Evolutionary conservation across 2,329 filamentous ascomycete genomes (phyloP).

Genomic region (Neodidymelliopsis sp.): DNA sequence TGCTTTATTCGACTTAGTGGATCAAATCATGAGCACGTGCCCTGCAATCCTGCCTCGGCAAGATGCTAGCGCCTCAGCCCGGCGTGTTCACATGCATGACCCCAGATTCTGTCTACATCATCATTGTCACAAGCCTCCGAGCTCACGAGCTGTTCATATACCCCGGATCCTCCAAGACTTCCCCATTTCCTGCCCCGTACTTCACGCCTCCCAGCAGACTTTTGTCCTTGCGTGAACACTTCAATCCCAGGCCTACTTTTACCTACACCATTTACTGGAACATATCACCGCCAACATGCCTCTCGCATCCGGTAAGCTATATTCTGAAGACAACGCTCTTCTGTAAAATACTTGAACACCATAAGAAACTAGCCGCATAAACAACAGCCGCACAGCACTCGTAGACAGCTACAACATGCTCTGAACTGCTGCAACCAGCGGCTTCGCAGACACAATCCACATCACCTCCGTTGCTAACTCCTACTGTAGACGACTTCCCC

Average conservation of each 20-base stretch:
- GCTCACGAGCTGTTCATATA: conserved; percentile 23
- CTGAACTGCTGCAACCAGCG: too few relatives aligned
- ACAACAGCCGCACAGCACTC: background rate
- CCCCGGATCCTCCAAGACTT: conserved; percentile 15
- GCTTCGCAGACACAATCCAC: too few relatives aligned
- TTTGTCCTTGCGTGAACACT: too few relatives aligned
- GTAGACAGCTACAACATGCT: background rate
- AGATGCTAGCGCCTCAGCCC: conserved; percentile 18
- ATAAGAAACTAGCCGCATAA: too few relatives aligned
- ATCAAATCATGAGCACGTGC: conserved; percentile 23
- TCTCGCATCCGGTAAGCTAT: conserved; percentile 41
- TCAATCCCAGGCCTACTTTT: too few relatives aligned
- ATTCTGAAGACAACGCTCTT: too few relatives aligned
- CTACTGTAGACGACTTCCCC: conserved; percentile 70
- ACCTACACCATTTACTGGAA: background rate
- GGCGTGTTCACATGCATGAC: conserved; percentile 33
- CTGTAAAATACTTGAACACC: too few relatives aligned
- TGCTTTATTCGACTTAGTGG: conserved; percentile 3
- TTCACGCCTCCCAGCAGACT: too few relatives aligned
- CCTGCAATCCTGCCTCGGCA: conserved; percentile 27
- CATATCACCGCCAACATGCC: conserved; percentile 36
- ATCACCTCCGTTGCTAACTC: too few relatives aligned
- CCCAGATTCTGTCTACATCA: conserved; percentile 27
- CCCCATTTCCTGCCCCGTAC: conserved; percentile 2
- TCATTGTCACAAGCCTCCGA: conserved; percentile 35